Evolutionary conservation across 2,329 filamentous ascomycete genomes (phyloP).

Genomic region (Epichloe bromicola): DNA sequence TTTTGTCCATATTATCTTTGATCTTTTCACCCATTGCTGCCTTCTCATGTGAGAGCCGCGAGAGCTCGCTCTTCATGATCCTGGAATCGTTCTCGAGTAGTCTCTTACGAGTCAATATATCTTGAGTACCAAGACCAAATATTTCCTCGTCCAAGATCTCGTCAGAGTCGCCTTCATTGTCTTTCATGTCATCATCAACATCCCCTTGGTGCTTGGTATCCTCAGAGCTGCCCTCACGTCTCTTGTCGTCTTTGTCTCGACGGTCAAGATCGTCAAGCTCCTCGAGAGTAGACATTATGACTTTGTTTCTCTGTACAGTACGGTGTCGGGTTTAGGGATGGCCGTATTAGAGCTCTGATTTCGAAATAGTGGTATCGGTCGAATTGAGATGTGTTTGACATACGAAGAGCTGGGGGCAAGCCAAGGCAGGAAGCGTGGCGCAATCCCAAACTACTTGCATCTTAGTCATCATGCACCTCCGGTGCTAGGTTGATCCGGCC

Average conservation of each 20-base stretch:
- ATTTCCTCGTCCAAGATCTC: conserved; percentile 89
- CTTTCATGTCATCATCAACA: conserved; percentile 79
- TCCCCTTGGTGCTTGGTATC: conserved; percentile 31
- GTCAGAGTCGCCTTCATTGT: conserved; percentile 61
- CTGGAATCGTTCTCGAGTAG: conserved; percentile 94
- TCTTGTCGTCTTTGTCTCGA: conserved; percentile 61
- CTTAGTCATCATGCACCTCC: not conserved
- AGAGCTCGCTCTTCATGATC: conserved; percentile 97
- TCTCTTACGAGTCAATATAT: conserved; percentile 82
- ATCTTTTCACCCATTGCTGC: conserved; percentile 96
- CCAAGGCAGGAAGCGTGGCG: conserved; percentile 12
- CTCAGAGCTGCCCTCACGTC: conserved; percentile 21
- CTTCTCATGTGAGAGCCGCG: conserved; percentile 90
- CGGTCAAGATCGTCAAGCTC: conserved; percentile 83
- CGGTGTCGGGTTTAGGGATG: not conserved
- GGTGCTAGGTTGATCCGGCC: not conserved
- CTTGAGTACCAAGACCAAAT: conserved; percentile 80
- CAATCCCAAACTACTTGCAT: not conserved
- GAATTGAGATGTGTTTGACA: not conserved
- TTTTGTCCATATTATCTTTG: conserved; percentile 98
- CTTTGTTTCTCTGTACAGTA: not conserved
- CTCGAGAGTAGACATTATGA: conserved; percentile 74
- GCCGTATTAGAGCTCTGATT: not conserved
- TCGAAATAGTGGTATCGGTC: not conserved
- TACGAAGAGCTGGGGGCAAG: not conserved